These are phyloP conservation scores for Sclerotinia borealis DNA, from an alignment of 2,329 filamentous ascomycete genomes.

Conservation along the genomic window DNA sequence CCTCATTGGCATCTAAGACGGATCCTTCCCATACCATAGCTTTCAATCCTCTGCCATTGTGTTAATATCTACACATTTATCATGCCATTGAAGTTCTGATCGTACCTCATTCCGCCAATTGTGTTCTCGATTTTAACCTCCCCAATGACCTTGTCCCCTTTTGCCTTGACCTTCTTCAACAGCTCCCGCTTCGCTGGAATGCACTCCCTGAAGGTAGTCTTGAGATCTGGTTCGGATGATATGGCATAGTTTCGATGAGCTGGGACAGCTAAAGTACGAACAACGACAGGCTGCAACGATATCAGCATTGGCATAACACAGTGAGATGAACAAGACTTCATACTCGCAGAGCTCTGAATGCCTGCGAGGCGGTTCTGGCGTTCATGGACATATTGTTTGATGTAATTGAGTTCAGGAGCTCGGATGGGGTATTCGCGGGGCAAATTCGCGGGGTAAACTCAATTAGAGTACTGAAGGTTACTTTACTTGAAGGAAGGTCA, in stretches of 20 bases:
- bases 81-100: neutral
- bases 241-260: conserved; percentile 60
- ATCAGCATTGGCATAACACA: conserved; percentile 6
- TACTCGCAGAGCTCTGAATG: conserved; percentile 59
- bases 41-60: conserved; percentile 64
- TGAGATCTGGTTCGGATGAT: conserved; percentile 79
- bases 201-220: conserved; percentile 72
- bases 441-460: conserved; percentile 6
- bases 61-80: conserved; percentile 16
- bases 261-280: conserved; percentile 31
- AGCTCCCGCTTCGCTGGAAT: conserved; percentile 93
- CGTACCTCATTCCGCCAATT: conserved; percentile 83
- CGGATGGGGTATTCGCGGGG: conserved; percentile 14
- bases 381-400: conserved; percentile 53
- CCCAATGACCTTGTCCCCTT: conserved; percentile 75
- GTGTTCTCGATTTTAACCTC: conserved; percentile 93
- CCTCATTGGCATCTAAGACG: conserved; percentile 91
- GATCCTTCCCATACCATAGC: conserved; percentile 99
- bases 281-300: conserved; percentile 26
- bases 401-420: neutral
- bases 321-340: conserved; percentile 29
- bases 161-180: conserved; percentile 85
- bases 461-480: neutral
- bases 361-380: conserved; percentile 54
- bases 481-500: neutral